Conservation (phyloP, 1,139 yeast genomes). For the Waltiozyma solani region DNA sequence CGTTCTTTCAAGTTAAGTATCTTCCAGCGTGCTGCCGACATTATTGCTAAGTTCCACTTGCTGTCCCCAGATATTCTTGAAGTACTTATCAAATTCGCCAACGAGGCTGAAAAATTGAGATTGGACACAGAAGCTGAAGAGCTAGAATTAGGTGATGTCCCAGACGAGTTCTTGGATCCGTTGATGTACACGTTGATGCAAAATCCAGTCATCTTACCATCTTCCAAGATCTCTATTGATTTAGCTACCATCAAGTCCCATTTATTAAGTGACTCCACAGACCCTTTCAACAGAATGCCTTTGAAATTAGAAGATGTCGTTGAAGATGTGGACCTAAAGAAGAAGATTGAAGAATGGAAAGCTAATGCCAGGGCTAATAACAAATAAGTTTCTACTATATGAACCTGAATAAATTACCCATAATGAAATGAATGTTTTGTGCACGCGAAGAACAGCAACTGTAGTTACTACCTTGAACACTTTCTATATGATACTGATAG, state of each 20-base stretch:
- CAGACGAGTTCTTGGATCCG: slow-evolving; percentile 96
- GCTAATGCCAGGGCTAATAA: not conserved
- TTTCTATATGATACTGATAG: too few relatives aligned
- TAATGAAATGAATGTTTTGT: too few relatives aligned
- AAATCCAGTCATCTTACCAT: slow-evolving; percentile 89
- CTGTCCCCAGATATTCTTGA: slow-evolving; percentile 44
- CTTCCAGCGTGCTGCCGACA: slow-evolving; percentile 61
- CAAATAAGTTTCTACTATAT: not conserved
- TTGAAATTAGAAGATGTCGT: slow-evolving; percentile 78
- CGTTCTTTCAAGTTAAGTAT: slow-evolving; percentile 66
- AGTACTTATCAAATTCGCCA: slow-evolving; percentile 45
- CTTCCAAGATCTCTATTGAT: slow-evolving; percentile 77
- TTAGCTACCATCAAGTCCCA: slow-evolving; percentile 90
- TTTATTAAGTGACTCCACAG: slow-evolving; percentile 87
- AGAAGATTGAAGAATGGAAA: slow-evolving; percentile 42
- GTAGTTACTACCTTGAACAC: too few relatives aligned
- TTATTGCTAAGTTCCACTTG: slow-evolving; percentile 46
- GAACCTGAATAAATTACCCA: too few relatives aligned
- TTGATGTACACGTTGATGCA: slow-evolving; percentile 92
- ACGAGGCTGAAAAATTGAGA: slow-evolving; percentile 51
- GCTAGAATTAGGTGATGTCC: slow-evolving; percentile 81
- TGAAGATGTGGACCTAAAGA: slow-evolving; percentile 61
- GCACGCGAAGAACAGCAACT: too few relatives aligned
- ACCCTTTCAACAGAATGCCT: slow-evolving; percentile 94
- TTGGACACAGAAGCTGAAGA: slow-evolving; percentile 72